Conservation (phyloP, 306 rosid genomes). For the Dicorynia guianensis region DNA sequence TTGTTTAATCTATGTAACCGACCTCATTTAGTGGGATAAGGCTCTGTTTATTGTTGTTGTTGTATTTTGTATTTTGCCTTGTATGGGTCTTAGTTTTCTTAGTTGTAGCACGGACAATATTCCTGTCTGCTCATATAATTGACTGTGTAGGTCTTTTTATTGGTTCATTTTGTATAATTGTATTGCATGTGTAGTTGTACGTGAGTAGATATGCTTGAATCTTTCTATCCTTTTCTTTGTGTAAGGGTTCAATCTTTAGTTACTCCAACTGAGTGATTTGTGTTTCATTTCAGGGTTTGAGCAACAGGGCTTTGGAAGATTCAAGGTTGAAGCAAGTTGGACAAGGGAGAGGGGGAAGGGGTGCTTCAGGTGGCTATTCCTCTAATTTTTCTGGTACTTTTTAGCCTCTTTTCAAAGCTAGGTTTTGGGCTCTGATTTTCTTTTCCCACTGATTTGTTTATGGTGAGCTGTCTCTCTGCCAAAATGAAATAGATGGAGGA, state of each 20-base stretch:
- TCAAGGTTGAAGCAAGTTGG: conserved; percentile 51
- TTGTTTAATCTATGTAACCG: no score
- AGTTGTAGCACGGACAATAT: no score
- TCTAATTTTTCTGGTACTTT: conserved; percentile 48
- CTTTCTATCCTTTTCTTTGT: conserved; percentile 2
- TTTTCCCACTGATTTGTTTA: conserved; percentile 17
- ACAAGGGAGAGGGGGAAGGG: conserved; percentile 67
- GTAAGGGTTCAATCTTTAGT: background rate
- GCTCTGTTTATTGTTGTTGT: no score
- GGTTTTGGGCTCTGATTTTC: conserved; percentile 18
- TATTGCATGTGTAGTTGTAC: conserved; percentile 18
- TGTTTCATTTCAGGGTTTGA: conserved; percentile 54
- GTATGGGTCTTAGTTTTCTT: no score
- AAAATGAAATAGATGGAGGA: background rate
- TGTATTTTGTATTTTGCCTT: no score
- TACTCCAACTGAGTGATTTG: background rate
- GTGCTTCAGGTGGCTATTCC: conserved; percentile 66
- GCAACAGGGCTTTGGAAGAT: conserved; percentile 56
- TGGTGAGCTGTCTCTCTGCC: conserved; percentile 12
- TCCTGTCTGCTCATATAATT: background rate
- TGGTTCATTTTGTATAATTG: background rate
- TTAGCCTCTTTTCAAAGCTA: conserved; percentile 14
- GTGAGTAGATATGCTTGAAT: conserved; percentile 26
- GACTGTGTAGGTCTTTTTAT: background rate
- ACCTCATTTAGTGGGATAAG: no score